Percentiles rank a stretch among this genome's conserved stretches.
Evolutionary conservation across 768 basidiomycete species (phyloP).

Genomic region (Leucosporidium yakuticum): DNA sequence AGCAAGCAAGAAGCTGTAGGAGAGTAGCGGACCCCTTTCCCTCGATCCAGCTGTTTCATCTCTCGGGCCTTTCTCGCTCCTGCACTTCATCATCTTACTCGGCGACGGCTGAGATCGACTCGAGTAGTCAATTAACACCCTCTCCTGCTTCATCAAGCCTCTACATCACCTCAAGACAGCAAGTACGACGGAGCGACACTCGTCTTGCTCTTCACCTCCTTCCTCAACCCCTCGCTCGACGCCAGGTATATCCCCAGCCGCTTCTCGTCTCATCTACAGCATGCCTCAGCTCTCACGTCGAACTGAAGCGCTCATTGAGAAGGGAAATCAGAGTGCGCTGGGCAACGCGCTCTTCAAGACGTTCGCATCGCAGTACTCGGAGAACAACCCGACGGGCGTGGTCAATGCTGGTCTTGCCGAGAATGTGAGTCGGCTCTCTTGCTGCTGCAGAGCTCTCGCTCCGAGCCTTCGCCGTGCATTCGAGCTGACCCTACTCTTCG

Average conservation of each 20-base stretch:
- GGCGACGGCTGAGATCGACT: neutral
- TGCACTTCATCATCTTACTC: too few relatives aligned
- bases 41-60: too few relatives aligned
- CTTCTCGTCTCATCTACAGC: slow-evolving; percentile 45
- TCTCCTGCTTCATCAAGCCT: neutral
- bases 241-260: neutral
- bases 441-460: neutral
- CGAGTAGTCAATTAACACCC: neutral
- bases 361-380: slow-evolving; percentile 16
- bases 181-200: too few relatives aligned
- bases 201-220: too few relatives aligned
- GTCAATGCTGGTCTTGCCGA: slow-evolving; percentile 30
- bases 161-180: neutral
- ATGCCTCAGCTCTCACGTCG: neutral
- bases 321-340: neutral
- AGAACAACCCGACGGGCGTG: slow-evolving; percentile 2
- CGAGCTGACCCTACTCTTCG: slow-evolving; percentile 7
- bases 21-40: too few relatives aligned
- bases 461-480: neutral
- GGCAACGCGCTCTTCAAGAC: slow-evolving; percentile 24
- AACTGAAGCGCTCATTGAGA: neutral
- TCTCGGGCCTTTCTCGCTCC: too few relatives aligned
- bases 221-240: too few relatives aligned
- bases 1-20: too few relatives aligned
- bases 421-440: slow-evolving; percentile 6